Evolutionary conservation across 306 rosid genomes (phyloP), one percentile per base, ranked within the genome.

Genomic region (Crataegus laevigata): DNA sequence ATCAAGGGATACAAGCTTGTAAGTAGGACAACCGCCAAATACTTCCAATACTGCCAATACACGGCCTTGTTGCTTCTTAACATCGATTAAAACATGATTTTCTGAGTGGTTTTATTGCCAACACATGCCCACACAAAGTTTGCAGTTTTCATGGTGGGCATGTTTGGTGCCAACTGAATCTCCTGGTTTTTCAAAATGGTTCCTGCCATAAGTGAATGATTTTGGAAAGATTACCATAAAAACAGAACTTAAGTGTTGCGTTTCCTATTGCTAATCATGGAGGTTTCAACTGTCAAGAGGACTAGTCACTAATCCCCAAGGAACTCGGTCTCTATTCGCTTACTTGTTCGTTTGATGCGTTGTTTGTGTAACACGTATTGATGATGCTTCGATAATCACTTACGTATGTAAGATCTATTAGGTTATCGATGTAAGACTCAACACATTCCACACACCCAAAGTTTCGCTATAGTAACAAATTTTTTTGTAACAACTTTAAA

Each of bases 71-170:
- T 29, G 12, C 25, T 62, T 62, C 67, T 62, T 15, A 86, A 91
- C 87, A 81, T 76, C 3, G 81, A 76, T 75, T 90, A 79, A 59
- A 92, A 90, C 54, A 92, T 61, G 25, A 79, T 75, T 77, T 80
- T 83, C 73, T 82, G 87, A n/a, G 88, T 61, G n/a, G 77, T 67
- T 68, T 26, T 6, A 75, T 87, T 84, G 19, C 92, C 92, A 52
- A 84, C 26, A 15, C 79, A 73, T 62, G 74, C 72, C 97, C 96
- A 92, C 4, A 78, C 84, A 34, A 92, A 82, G 65, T 83, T 55
- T 77, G 80, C 80, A 22, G 87, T 83, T 57, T 76, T 88, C 38
- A 78, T 47, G 30, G 77, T 36, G 8, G 93, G 91, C 87, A 84
- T 81, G 75, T 78, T 59, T 68, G 88, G 82, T 57, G 90, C 88